Evolutionary conservation across 306 rosid species (phyloP).

Genomic region (Comarum palustre): DNA sequence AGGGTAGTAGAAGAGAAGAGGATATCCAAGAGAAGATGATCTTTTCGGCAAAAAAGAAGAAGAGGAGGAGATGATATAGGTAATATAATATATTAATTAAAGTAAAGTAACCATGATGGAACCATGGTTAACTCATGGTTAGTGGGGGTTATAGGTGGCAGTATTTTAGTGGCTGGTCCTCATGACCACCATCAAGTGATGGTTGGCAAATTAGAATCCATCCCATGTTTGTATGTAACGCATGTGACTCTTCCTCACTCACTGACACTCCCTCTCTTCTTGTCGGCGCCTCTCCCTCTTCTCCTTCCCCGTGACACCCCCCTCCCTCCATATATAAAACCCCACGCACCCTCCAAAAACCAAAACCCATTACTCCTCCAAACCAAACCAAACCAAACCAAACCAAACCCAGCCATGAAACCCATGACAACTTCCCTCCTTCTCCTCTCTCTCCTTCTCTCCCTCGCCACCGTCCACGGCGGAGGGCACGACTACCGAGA

Average conservation of each 20-base stretch:
- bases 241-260: slow-evolving; percentile 13
- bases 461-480: neutral
- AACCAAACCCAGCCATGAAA: neutral
- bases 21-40: no score
- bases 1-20: no score
- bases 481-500: slow-evolving; percentile 52
- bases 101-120: no score
- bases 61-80: no score
- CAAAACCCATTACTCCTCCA: slow-evolving; percentile 18
- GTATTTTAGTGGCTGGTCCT: no score
- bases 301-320: slow-evolving; percentile 58
- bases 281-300: slow-evolving; percentile 27
- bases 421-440: slow-evolving; percentile 23
- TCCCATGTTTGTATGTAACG: neutral
- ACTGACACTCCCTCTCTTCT: neutral
- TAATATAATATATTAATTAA: no score
- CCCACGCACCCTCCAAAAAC: neutral
- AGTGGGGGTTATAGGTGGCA: no score
- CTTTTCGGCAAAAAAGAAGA: no score
- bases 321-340: slow-evolving; percentile 19
- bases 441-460: neutral
- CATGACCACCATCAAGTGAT: no score
- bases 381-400: neutral
- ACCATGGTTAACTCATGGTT: no score
- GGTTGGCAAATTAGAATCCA: no score